These are phyloP conservation scores for Pythium brachiatum DNA, from an alignment of 352 stramenopile species.

Conservation along the genomic window DNA sequence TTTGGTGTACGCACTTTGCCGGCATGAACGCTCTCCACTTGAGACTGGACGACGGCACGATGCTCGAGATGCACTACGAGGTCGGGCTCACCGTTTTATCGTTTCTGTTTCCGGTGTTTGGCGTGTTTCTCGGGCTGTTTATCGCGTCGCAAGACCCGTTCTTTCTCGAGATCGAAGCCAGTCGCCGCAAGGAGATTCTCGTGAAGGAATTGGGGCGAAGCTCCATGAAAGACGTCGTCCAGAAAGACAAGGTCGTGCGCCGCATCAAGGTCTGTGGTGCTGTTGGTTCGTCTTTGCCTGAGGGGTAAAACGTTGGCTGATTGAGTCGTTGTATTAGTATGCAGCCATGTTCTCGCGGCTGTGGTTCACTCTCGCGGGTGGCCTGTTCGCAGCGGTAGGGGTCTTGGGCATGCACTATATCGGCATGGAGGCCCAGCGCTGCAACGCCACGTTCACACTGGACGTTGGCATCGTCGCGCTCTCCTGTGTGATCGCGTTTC, in stretches of 20 bases:
- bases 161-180: constrained; percentile 14
- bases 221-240: constrained; percentile 38
- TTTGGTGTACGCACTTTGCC: constrained; percentile 71
- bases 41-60: constrained; percentile 31
- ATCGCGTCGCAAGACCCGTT: constrained; percentile 16
- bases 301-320: too few species aligned
- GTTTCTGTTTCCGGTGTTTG: constrained; percentile 43
- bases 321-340: not conserved
- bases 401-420: constrained; percentile 75
- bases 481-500: constrained; percentile 53
- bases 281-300: too few species aligned
- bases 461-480: constrained; percentile 37
- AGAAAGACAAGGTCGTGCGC: not conserved
- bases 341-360: constrained; percentile 31
- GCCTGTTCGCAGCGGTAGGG: constrained; percentile 49
- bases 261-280: constrained; percentile 17
- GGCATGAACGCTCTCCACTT: constrained; percentile 59
- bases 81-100: constrained; percentile 47
- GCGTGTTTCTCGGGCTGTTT: constrained; percentile 41
- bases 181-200: constrained; percentile 7
- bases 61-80: constrained; percentile 48
- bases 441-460: constrained; percentile 43
- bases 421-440: constrained; percentile 61
- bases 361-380: constrained; percentile 41
- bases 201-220: constrained; percentile 30